These are phyloP conservation scores for Neonectria neomacrospora DNA, from an alignment of 2,329 filamentous ascomycete species.

Conservation along the genomic window DNA sequence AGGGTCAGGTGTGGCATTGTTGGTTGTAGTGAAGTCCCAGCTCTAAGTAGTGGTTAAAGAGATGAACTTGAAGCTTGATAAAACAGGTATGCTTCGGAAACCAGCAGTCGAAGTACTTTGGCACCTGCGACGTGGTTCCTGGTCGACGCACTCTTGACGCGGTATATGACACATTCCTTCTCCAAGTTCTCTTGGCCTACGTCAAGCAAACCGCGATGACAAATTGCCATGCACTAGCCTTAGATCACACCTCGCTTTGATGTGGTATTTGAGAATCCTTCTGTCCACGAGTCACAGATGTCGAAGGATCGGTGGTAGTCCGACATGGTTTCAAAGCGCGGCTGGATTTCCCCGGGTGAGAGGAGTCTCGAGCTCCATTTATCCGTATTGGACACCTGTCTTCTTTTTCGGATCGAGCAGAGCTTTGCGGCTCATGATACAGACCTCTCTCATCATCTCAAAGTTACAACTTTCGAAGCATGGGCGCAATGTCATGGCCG, in stretches of 20 bases:
- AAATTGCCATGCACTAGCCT: slow-evolving; percentile 1
- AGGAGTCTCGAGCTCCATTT: neutral
- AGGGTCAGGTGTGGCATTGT: slow-evolving; percentile 42
- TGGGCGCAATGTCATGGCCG: slow-evolving; percentile 35
- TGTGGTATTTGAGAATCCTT: neutral
- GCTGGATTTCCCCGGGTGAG: neutral
- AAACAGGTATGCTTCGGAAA: neutral
- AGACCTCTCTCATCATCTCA: neutral
- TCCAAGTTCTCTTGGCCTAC: neutral
- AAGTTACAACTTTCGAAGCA: slow-evolving; percentile 31
- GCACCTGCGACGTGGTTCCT: neutral
- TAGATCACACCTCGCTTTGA: neutral
- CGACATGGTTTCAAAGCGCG: slow-evolving; percentile 5
- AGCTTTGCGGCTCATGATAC: neutral
- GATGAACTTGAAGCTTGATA: neutral
- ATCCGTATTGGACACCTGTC: neutral
- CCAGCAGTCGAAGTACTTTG: neutral
- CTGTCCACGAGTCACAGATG: neutral
- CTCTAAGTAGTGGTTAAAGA: neutral
- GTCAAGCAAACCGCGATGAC: slow-evolving; percentile 7
- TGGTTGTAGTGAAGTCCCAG: neutral
- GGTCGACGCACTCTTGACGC: neutral
- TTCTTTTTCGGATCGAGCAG: neutral
- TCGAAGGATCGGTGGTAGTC: too few species aligned
- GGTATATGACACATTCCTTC: neutral